Conservation (phyloP, 495 filamentous ascomycete species). For the Pyronema domesticum region DNA sequence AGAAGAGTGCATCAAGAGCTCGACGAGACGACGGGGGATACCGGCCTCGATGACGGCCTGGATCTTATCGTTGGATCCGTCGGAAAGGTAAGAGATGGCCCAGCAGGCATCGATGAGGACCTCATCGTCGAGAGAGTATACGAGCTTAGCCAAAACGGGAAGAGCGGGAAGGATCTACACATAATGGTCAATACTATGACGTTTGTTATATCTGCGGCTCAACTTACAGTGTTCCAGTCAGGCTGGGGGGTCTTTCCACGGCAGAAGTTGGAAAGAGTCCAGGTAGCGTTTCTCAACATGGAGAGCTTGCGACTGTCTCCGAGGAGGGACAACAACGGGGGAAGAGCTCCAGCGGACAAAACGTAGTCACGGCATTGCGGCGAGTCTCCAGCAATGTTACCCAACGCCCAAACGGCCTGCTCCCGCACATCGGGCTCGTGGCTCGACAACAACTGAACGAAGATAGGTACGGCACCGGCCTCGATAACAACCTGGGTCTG, state of each 20-base stretch:
- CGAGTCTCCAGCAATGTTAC: conserved; percentile 98
- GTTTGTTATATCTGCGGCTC: not conserved
- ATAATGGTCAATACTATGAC: conserved; percentile 13
- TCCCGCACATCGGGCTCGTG: conserved; percentile 96
- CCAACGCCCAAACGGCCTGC: conserved; percentile 96
- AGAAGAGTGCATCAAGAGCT: conserved; percentile 96
- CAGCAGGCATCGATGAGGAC: conserved; percentile 98
- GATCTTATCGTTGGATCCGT: conserved; percentile 98
- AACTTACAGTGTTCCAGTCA: conserved; percentile 83
- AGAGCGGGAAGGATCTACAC: conserved; percentile 84
- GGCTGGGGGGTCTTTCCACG: conserved; percentile 98
- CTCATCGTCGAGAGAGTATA: conserved; percentile 96
- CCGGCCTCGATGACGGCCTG: conserved; percentile 97
- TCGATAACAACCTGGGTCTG: conserved; percentile 99
- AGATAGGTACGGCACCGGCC: conserved; percentile 94
- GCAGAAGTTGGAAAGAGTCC: conserved; percentile 99
- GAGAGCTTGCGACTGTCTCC: conserved; percentile 97
- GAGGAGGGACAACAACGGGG: conserved; percentile 69
- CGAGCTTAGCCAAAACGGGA: conserved; percentile 90
- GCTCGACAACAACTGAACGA: conserved; percentile 85
- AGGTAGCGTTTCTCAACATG: conserved; percentile 97
- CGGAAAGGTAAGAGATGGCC: conserved; percentile 99
- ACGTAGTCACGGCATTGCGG: conserved; percentile 94
- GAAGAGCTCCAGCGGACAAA: conserved; percentile 70
- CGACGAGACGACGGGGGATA: conserved; percentile 90